Base-by-base conservation (phyloP, 306 rosid genomes). In the Heteromeles arbutifolia region DNA sequence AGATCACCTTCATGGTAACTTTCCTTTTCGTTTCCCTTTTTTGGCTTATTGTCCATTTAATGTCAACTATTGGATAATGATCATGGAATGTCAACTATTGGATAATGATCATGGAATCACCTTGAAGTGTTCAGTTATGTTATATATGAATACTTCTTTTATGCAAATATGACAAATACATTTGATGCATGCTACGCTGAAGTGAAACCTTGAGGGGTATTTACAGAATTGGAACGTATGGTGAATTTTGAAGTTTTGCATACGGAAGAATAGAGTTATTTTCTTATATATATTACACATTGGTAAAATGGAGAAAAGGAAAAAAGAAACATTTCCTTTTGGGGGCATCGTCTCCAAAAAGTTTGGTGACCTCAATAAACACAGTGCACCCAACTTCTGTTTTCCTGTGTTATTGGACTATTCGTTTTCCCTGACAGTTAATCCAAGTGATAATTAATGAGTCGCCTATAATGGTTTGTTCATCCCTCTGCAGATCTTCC, bases 1-100 rank as follows among this genome's bases (percentile, higher is more conserved):
- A 82, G 97, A 92, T 74, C 96, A 92, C 81, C 96, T 92, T 84
- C 96, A 87, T 65, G 93, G 96, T 92, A 88, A 80, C 48, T 25
- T 69, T 53, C 65, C 31, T n/a, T n/a, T n/a, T n/a, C n/a, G n/a
- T 65, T 76, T 22, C 19, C 34, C 22, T 34, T 34, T 53, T n/a
- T 54, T 34, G 48, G 13, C 53, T 37, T 43, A 29, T 76, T 44
- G 17, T 64, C 31, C 24, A 11, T 67, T 57, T 26, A 25, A 70
- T n/a, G n/a, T n/a, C n/a, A n/a, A n/a, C n/a, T n/a, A n/a, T n/a
- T n/a, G n/a, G n/a, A n/a, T n/a, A n/a, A n/a, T n/a, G n/a, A n/a
- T n/a, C n/a, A n/a, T n/a, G n/a, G n/a, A n/a, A n/a, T 72, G 52
- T 28, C 32, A 63, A 70, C 61, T 48, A 25, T 29, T 37, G 44